Percentiles rank a stretch among this genome's conserved stretches.
Conservation (phyloP, 2,329 filamentous ascomycete genomes). For the Helotiales sp. region DNA sequence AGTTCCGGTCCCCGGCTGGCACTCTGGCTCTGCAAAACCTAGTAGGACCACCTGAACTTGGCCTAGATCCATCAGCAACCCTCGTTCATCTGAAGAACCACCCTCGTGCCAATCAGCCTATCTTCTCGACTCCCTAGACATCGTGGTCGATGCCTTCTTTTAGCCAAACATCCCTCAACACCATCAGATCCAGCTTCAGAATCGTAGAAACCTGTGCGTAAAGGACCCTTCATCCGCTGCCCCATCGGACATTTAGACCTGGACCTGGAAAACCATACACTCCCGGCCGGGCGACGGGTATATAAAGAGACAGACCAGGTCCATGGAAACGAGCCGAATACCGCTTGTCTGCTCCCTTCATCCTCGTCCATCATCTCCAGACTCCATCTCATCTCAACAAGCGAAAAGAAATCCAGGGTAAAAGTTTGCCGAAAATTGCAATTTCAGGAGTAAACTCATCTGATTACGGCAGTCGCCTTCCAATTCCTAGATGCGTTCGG, state of each 20-base stretch:
- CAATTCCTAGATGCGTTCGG: conserved; percentile 4
- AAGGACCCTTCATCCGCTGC: background rate
- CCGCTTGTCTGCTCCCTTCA: no score
- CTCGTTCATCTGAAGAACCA: background rate
- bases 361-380: background rate
- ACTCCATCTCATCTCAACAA: background rate
- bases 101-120: background rate
- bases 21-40: background rate
- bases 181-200: background rate
- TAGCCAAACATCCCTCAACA: background rate
- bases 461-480: background rate
- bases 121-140: no score
- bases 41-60: background rate
- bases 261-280: background rate
- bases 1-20: background rate
- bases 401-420: no score
- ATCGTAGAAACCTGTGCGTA: background rate
- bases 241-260: background rate
- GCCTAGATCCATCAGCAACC: no score
- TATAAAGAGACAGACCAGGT: background rate
- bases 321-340: background rate
- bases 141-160: background rate
- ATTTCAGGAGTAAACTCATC: background rate
- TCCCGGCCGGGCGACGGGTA: background rate
- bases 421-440: background rate